Percentiles rank a stretch among this genome's conserved stretches.
phyloP scores from a whole-genome alignment of 2,329 filamentous ascomycete genomes.

The Cadophora gregata region DNA sequence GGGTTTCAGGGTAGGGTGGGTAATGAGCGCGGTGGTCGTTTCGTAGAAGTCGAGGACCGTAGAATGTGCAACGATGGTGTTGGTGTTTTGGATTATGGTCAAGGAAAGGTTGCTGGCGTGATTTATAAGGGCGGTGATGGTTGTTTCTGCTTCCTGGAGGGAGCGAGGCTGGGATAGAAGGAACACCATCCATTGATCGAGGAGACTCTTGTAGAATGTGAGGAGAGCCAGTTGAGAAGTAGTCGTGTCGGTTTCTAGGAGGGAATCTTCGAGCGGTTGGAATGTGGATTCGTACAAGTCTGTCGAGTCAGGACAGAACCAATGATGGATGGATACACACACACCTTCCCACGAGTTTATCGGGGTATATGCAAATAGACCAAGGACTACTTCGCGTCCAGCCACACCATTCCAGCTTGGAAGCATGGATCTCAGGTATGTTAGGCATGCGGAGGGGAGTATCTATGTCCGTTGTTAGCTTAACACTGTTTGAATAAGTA shows the following conservation, averaged over 20 bases:
- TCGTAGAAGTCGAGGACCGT: constrained; percentile 75
- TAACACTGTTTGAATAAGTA: neutral
- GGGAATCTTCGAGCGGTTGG: constrained; percentile 55
- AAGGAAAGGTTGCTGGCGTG: constrained; percentile 63
- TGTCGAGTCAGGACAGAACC: constrained; percentile 41
- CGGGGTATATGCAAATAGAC: constrained; percentile 61
- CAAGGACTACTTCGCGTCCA: constrained; percentile 59
- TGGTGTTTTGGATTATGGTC: constrained; percentile 62
- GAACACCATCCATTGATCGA: constrained; percentile 62
- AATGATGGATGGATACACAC: constrained; percentile 7
- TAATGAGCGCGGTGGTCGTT: constrained; percentile 61
- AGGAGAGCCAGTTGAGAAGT: constrained; percentile 66
- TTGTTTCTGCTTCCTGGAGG: constrained; percentile 15
- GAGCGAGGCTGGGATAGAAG: constrained; percentile 49
- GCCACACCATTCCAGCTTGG: constrained; percentile 66
- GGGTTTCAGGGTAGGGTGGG: constrained; percentile 55
- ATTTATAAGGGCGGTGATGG: constrained; percentile 51
- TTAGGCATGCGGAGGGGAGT: constrained; percentile 49
- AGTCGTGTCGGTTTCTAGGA: constrained; percentile 54
- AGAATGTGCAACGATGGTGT: constrained; percentile 53
- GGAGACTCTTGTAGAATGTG: constrained; percentile 68
- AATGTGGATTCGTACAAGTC: constrained; percentile 59
- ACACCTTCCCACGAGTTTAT: constrained; percentile 62
- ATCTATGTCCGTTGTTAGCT: constrained; percentile 33
- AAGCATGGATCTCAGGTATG: constrained; percentile 60